These are phyloP conservation scores for Penicillium dipodomyicola DNA, from an alignment of 495 filamentous ascomycete genomes.

Conservation along the genomic window DNA sequence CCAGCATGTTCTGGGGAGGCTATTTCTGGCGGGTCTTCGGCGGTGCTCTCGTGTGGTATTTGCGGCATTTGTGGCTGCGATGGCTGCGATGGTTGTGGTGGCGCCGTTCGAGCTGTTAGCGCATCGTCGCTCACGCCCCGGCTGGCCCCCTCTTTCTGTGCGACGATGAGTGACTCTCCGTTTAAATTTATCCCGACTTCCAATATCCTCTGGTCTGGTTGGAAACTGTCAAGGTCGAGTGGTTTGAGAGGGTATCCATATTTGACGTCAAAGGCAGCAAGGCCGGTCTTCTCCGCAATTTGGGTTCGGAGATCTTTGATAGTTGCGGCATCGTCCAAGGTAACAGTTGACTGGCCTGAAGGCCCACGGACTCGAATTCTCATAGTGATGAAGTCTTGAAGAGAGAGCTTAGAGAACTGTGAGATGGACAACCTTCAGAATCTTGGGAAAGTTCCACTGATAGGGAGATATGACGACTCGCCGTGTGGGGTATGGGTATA, in stretches of 20 bases:
- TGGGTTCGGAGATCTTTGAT: constrained; percentile 58
- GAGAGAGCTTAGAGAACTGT: background rate
- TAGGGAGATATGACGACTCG: constrained; percentile 17
- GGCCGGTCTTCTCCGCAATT: constrained; percentile 55
- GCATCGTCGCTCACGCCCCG: constrained; percentile 19
- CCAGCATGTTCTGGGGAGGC: constrained; percentile 58
- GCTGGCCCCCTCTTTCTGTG: constrained; percentile 38
- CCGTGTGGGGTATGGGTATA: constrained; percentile 17
- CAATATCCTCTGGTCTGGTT: constrained; percentile 45
- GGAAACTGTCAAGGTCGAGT: constrained; percentile 56
- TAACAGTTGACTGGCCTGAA: constrained; percentile 58
- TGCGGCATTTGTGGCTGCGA: constrained; percentile 22
- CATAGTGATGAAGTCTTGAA: constrained; percentile 39
- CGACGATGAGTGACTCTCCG: constrained; percentile 78
- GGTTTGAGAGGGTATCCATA: constrained; percentile 77
- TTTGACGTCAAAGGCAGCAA: constrained; percentile 67
- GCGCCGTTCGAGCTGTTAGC: constrained; percentile 19
- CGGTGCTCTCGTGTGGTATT: constrained; percentile 14
- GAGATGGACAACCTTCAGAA: background rate
- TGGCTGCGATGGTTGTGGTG: constrained; percentile 17
- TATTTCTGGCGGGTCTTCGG: constrained; percentile 68
- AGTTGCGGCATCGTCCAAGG: constrained; percentile 61
- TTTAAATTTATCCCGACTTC: constrained; percentile 67
- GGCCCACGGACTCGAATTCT: constrained; percentile 63
- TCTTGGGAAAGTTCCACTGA: constrained; percentile 3